These are phyloP conservation scores for Carex scoparia DNA, from an alignment of 176 grass and related monocot species.

Conservation along the genomic window DNA sequence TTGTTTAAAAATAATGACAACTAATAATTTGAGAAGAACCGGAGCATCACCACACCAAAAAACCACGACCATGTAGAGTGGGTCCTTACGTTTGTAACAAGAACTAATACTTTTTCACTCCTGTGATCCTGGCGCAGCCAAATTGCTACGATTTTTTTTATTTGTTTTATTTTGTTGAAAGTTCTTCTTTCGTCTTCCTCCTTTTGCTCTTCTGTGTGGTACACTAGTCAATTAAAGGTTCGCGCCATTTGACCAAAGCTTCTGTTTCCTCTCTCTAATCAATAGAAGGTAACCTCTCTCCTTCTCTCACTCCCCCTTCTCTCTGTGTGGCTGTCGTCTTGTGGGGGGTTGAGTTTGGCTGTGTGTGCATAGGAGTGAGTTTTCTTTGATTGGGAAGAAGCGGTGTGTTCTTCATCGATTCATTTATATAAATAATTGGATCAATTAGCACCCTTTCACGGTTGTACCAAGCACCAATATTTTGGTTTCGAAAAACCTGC, in stretches of 20 bases:
- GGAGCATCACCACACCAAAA: not conserved
- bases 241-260: constrained; percentile 3
- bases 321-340: not conserved
- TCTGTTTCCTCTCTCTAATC: not conserved
- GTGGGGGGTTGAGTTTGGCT: not conserved
- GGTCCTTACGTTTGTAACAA: not conserved
- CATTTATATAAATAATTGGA: not conserved
- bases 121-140: not conserved
- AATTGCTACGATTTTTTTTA: not conserved
- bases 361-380: not conserved
- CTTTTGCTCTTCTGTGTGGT: not conserved
- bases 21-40: not conserved
- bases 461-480: not conserved
- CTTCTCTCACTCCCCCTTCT: not conserved
- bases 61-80: not conserved
- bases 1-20: not conserved
- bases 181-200: not conserved
- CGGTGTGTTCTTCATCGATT: not conserved
- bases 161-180: not conserved
- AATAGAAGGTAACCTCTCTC: not conserved
- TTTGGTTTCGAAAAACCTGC: not conserved
- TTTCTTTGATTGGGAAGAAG: not conserved
- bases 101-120: not conserved
- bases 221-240: not conserved
- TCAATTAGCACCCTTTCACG: not conserved